Conservation (phyloP, 2,329 filamentous ascomycete species). For the Aureobasidium mangrovei region DNA sequence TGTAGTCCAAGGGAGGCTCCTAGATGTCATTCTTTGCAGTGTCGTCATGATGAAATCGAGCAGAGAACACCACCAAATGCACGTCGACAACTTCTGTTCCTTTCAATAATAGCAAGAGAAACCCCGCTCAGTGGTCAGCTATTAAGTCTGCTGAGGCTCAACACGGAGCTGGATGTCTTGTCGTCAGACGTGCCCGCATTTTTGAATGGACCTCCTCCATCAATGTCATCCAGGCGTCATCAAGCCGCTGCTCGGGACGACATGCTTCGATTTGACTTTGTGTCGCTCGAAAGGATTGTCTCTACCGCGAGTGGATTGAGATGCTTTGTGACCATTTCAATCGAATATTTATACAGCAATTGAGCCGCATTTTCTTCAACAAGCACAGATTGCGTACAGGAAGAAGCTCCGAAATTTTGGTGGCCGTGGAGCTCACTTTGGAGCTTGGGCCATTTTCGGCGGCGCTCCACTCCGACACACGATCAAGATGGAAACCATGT, state of each 20-base stretch:
- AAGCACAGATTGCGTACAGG: background rate
- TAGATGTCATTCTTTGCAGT: background rate
- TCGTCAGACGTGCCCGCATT: constrained; percentile 8
- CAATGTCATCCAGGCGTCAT: constrained; percentile 12
- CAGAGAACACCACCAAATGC: background rate
- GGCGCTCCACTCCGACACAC: too few relatives aligned
- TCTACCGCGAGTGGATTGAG: background rate
- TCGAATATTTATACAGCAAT: background rate
- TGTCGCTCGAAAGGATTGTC: too few relatives aligned
- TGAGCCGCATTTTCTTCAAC: too few relatives aligned
- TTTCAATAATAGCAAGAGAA: background rate
- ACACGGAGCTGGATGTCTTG: background rate
- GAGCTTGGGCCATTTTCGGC: background rate
- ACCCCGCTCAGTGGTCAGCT: background rate
- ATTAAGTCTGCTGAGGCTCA: background rate
- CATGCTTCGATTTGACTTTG: background rate
- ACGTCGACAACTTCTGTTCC: background rate
- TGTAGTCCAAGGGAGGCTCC: background rate
- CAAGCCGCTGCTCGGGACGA: background rate
- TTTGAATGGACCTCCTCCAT: background rate
- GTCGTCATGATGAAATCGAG: constrained; percentile 3
- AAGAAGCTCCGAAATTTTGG: background rate
- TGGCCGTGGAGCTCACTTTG: background rate
- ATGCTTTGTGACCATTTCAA: background rate
- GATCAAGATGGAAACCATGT: too few relatives aligned